Evolutionary conservation across 2,329 filamentous ascomycete species (phyloP), one percentile per base, ranked within the genome.

Genomic region (Trichoderma simmonsii): DNA sequence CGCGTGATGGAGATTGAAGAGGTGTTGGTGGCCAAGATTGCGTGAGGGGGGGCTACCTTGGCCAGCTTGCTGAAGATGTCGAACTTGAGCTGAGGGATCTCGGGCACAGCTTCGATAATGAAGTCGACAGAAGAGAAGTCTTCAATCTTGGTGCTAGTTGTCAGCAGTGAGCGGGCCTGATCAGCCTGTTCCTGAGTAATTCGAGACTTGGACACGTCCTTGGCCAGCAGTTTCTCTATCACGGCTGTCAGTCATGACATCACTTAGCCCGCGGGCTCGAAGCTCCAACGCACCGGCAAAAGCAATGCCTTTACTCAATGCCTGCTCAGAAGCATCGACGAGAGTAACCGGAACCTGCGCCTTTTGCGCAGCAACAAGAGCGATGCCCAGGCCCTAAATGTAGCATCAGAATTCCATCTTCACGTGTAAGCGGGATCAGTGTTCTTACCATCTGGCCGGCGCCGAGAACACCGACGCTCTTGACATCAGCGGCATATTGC

Each of bases 1-100:
- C 92, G 92, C 57, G 96, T 99, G 81, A 99, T 98, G 73, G 93
- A 95, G 80, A 99, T 99, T 73, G 94, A 97, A n/a, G 94, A 97
- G 7, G 96, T 99, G 85, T 99, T 99, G 74, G 96, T 99, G 6
- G 96, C 95, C 43, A 99, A 89, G 77, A 99, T 93, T 72, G 96
- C 90, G 79, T 98, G 94, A 67, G 91, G 85, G 12, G 94, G 91
- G 76, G 93, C 95, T 76, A 97, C 90, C 77, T 92, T 85, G 7
- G 95, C 94, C 12, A 99, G 88, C 78, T 92, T 88, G 75, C 89
- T 85, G 84, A 99, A 99, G 76, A 99, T 97, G 75, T 91, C 90
- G 75, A 91, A 90, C 83, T 99, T 99, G 75, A 99, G 88, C 66
- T 91, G 86, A 54, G 93, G 91, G 70, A 97, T 95, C 85, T 98